These are phyloP conservation scores for Myxozyma vanderwaltii DNA, from an alignment of 805 yeast species.

Conservation along the genomic window DNA sequence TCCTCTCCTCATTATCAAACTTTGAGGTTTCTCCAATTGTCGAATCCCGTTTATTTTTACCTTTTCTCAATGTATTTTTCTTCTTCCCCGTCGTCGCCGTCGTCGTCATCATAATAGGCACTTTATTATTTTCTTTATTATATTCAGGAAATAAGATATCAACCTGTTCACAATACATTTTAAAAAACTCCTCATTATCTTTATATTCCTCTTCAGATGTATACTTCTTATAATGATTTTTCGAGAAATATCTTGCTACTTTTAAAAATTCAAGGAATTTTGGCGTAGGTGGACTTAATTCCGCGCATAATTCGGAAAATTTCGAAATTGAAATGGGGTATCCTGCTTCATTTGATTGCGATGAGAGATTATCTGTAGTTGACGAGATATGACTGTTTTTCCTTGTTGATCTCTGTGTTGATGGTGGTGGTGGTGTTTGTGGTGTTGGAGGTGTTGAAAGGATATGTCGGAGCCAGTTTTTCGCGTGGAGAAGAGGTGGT, in stretches of 20 bases:
- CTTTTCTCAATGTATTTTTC: neutral
- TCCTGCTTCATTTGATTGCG: neutral
- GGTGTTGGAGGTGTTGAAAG: constrained; percentile 3
- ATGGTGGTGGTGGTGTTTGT: too few species aligned
- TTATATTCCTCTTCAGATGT: too few species aligned
- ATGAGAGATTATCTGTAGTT: neutral
- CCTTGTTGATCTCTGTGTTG: too few species aligned
- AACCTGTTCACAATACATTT: constrained; percentile 8
- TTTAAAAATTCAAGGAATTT: neutral
- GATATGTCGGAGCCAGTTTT: constrained; percentile 17
- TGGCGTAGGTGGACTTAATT: constrained; percentile 8
- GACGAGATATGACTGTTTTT: too few species aligned
- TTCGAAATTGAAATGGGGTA: neutral
- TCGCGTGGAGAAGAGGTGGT: neutral
- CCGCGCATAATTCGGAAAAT: neutral
- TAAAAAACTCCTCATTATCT: neutral
- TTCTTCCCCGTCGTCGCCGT: neutral
- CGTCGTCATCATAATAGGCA: neutral
- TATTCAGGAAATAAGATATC: neutral
- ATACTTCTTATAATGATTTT: neutral
- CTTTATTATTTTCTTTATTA: neutral
- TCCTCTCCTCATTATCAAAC: too few species aligned
- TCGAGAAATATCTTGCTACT: neutral
- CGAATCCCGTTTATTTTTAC: neutral
- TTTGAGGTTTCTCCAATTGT: neutral